These are phyloP conservation scores for Lactarius psammicola DNA, from an alignment of 768 basidiomycete species.

Conservation along the genomic window DNA sequence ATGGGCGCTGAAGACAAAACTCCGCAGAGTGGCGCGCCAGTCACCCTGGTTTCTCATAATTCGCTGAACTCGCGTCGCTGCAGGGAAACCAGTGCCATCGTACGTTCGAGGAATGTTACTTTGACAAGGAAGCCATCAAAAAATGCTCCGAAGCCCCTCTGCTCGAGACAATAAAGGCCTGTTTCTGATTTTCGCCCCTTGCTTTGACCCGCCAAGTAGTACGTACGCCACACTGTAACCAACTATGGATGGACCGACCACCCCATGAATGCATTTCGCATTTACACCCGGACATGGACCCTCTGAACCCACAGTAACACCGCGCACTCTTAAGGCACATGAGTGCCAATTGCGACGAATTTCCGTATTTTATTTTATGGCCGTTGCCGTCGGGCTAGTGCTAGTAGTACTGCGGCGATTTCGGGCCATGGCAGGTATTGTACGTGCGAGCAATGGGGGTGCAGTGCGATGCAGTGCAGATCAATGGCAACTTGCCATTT, in stretches of 20 bases:
- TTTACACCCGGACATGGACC: neutral
- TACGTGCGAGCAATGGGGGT: neutral
- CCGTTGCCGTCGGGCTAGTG: neutral
- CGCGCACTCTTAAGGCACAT: neutral
- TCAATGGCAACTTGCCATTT: neutral
- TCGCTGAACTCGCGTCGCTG: neutral
- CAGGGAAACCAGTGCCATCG: neutral
- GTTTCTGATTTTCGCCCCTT: neutral
- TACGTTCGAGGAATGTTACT: neutral
- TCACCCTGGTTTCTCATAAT: neutral
- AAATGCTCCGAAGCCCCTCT: neutral
- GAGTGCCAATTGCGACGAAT: neutral
- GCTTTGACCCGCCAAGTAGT: neutral
- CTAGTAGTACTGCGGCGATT: neutral
- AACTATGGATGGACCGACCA: no score
- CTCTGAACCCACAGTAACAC: neutral
- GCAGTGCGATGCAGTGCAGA: neutral
- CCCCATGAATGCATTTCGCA: neutral
- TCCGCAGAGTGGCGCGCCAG: neutral
- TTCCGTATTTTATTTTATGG: neutral
- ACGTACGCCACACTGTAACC: no score
- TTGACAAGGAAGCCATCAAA: neutral
- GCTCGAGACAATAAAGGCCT: no score
- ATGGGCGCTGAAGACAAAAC: neutral
- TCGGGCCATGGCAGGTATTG: neutral